Base-by-base conservation (phyloP, 768 basidiomycete species). In the Pilatotrama ljubarskyi region DNA sequence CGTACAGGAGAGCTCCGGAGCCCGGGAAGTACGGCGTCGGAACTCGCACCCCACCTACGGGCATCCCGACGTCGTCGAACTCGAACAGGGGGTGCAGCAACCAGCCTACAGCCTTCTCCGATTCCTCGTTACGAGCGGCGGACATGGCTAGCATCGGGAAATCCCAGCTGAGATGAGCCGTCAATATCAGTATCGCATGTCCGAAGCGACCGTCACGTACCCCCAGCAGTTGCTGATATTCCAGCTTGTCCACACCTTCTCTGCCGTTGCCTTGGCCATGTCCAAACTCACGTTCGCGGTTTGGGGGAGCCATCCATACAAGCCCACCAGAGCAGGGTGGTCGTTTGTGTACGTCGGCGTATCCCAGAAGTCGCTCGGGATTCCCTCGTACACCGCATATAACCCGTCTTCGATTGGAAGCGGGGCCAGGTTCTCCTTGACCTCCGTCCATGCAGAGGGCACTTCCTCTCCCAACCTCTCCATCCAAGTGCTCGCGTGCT, bases 71-170 rank as follows among this genome's bases (percentile, higher is more conserved):
- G 52, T 85, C 84, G 66, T 85, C 84, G 61, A 86, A 85, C 50
- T 75, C 69, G 68, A 84, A 85, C 25, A 81, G 66, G 0, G 82
- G 81, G 62, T 84, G 72, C 7, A 86, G 73, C 18, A 84, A 72
- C 80, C 81, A 85, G 25, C 82, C 79, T 5, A 86, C 64, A 0
- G 83, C 84, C 63, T 80, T 72, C 38, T 78, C 77, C 5, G 74
- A 66, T 29, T 83, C 73, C 5, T 80, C 80, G 44, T 80, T 80
- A 2, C 84, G 75, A 18, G 83, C 84, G 11, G 84, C 83, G 1
- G 81, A 82, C 82, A 86, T 84, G 0, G 84, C 84, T 2, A 85
- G 77, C 79, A 84, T 81, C 0, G 83, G 82, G 62, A 84, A 85
- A 66, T 85, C 84, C 84, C 84, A 86, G 36, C 83, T 83, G 59